These are phyloP conservation scores for Sisymbrium altissimum DNA, from an alignment of 345 rosid genomes.

Conservation along the genomic window DNA sequence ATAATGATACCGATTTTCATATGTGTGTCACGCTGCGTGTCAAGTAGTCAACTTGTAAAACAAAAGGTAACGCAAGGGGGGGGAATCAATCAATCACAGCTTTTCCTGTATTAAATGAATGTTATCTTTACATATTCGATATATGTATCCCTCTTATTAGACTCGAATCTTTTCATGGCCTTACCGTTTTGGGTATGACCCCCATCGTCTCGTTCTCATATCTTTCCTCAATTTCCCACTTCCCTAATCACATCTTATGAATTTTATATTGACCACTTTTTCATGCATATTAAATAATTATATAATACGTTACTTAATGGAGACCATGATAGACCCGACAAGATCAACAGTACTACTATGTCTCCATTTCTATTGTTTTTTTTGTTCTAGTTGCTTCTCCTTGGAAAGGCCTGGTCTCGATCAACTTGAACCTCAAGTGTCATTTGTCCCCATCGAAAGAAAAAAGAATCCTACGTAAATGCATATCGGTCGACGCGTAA, in stretches of 20 bases:
- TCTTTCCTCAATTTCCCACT: background rate
- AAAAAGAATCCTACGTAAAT: background rate
- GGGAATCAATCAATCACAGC: slow-evolving; percentile 9
- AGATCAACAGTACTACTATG: background rate
- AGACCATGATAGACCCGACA: slow-evolving; percentile 28
- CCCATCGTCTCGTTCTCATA: background rate
- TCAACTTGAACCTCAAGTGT: slow-evolving; percentile 14
- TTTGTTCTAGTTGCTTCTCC: background rate
- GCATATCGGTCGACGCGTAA: background rate
- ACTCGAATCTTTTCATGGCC: slow-evolving; percentile 15
- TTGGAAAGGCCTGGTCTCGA: slow-evolving; percentile 9
- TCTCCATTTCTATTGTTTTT: background rate
- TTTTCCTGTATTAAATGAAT: background rate
- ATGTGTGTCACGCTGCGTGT: background rate
- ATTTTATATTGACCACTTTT: slow-evolving; percentile 1
- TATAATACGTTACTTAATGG: background rate
- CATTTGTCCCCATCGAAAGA: background rate
- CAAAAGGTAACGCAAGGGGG: background rate
- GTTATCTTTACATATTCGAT: background rate
- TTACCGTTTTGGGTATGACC: slow-evolving; percentile 25
- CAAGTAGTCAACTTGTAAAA: slow-evolving; percentile 18
- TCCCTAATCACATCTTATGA: slow-evolving; percentile 6
- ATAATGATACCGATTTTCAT: background rate
- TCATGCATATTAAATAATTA: slow-evolving; percentile 2
- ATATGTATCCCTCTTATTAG: background rate